Conservation (phyloP, 345 rosid genomes). For the Brassica cretica region DNA sequence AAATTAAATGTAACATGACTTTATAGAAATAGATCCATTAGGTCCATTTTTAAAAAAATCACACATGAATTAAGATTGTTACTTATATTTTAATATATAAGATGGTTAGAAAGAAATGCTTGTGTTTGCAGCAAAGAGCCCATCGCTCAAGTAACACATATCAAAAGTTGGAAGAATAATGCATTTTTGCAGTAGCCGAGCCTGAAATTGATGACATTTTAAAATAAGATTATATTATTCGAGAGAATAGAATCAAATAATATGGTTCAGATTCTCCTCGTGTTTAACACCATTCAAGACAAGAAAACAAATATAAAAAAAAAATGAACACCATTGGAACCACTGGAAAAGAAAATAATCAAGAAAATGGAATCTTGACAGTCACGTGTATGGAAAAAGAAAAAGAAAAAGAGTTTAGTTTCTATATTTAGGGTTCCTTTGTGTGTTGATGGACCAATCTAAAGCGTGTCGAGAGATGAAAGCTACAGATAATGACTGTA, state of each 20-base stretch:
- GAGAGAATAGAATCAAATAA: slow-evolving; percentile 13
- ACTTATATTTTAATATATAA: too few relatives aligned
- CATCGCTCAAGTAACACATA: not conserved
- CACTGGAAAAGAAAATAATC: slow-evolving; percentile 14
- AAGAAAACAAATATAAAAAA: not conserved
- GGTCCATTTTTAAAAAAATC: too few relatives aligned
- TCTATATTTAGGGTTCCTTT: slow-evolving; percentile 26
- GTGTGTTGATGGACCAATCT: slow-evolving; percentile 45
- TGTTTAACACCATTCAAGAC: slow-evolving; percentile 22
- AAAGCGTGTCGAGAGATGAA: slow-evolving; percentile 49
- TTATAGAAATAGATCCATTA: too few relatives aligned
- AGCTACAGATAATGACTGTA: slow-evolving; percentile 31
- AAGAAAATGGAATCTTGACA: slow-evolving; percentile 36
- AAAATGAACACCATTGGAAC: not conserved
- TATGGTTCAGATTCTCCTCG: slow-evolving; percentile 9
- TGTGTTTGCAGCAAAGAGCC: too few relatives aligned
- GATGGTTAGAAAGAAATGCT: too few relatives aligned
- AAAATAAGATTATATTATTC: not conserved
- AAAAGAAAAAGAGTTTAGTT: slow-evolving; percentile 28
- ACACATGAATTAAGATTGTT: too few relatives aligned
- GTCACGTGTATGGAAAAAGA: slow-evolving; percentile 39
- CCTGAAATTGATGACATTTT: slow-evolving; percentile 19
- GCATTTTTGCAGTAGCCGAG: slow-evolving; percentile 15
- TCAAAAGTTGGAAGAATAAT: slow-evolving; percentile 21
- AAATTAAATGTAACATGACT: too few relatives aligned